Evolutionary conservation across 2,329 filamentous ascomycete genomes (phyloP).

Genomic region (Aspergillus sp.): DNA sequence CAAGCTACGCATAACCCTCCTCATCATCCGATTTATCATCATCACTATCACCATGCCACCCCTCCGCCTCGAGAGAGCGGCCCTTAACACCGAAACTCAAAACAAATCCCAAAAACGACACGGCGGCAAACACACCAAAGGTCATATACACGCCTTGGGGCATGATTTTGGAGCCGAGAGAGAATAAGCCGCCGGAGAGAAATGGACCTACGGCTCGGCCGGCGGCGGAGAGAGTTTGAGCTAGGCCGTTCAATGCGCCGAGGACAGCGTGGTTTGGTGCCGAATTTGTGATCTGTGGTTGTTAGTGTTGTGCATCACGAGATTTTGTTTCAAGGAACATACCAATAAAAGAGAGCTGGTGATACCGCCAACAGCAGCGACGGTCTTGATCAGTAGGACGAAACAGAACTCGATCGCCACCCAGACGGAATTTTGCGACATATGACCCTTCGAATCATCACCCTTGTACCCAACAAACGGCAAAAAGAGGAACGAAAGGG

Average conservation of each 20-base stretch:
- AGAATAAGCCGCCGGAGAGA: constrained; percentile 78
- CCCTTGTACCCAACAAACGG: constrained; percentile 80
- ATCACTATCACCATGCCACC: constrained; percentile 41
- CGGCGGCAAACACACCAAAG: constrained; percentile 80
- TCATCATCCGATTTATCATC: constrained; percentile 44
- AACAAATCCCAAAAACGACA: constrained; percentile 73
- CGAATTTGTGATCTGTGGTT: constrained; percentile 76
- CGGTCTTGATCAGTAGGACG: constrained; percentile 79
- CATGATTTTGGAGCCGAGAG: constrained; percentile 62
- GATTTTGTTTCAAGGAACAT: constrained; percentile 24
- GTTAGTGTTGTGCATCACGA: neutral
- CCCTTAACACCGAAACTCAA: constrained; percentile 72
- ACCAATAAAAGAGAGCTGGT: constrained; percentile 84
- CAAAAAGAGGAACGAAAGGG: constrained; percentile 76
- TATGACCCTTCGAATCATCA: constrained; percentile 47
- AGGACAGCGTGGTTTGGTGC: constrained; percentile 78
- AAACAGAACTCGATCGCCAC: constrained; percentile 74
- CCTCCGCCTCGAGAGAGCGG: constrained; percentile 52
- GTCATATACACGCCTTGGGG: constrained; percentile 78
- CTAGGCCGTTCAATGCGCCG: constrained; percentile 85
- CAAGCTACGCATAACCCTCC: constrained; percentile 14
- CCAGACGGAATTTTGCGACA: constrained; percentile 59
- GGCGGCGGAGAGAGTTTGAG: constrained; percentile 85
- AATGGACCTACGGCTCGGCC: constrained; percentile 86
- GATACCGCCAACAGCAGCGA: constrained; percentile 80